Evolutionary conservation across 2,329 filamentous ascomycete species (phyloP).

Genomic region (Aspergillus costaricaensis): DNA sequence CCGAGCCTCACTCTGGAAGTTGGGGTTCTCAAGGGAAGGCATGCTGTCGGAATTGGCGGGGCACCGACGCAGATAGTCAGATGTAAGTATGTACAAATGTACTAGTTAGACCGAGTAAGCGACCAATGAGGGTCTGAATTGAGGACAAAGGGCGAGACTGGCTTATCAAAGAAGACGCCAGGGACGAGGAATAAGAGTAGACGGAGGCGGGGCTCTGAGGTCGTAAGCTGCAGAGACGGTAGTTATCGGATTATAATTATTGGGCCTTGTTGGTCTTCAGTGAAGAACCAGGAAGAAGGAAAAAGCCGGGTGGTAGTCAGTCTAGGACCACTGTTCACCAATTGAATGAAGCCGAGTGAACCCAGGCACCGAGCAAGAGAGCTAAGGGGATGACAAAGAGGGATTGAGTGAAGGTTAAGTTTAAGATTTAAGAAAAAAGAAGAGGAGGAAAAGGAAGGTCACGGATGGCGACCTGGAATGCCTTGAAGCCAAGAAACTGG

Average conservation of each 20-base stretch:
- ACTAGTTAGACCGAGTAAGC: background rate
- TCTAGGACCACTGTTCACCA: background rate
- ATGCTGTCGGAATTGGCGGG: slow-evolving; percentile 23
- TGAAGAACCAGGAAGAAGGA: background rate
- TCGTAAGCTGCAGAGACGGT: background rate
- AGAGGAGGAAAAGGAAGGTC: background rate
- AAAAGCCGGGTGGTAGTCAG: background rate
- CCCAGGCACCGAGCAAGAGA: background rate
- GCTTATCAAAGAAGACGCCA: background rate
- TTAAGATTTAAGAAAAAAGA: background rate
- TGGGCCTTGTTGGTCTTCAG: background rate
- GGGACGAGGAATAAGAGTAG: background rate
- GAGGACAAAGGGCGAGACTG: background rate
- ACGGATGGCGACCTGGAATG: background rate
- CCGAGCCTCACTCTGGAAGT: slow-evolving; percentile 41
- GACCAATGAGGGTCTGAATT: background rate
- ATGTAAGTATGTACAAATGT: background rate
- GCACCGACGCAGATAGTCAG: background rate
- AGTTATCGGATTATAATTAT: background rate
- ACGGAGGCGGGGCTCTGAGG: background rate
- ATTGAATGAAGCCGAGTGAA: background rate
- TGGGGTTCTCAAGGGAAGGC: slow-evolving; percentile 37
- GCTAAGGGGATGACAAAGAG: background rate
- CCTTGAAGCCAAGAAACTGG: background rate
- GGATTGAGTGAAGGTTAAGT: background rate